Evolutionary conservation across 176 grass and related monocot species (phyloP).

Genomic region (Pharus latifolius): DNA sequence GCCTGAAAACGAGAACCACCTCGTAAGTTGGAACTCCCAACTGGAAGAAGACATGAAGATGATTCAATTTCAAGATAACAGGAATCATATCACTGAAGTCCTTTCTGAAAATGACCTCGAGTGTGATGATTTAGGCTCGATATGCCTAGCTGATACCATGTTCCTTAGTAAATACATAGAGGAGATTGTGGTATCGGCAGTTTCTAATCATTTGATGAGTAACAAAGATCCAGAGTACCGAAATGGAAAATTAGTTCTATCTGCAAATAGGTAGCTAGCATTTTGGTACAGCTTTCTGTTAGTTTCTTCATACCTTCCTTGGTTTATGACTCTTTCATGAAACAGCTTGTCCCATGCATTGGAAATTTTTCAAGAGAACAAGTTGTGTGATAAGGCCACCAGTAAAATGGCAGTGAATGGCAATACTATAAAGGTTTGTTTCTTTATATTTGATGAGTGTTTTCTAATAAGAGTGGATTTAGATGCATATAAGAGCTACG

Average conservation of each 20-base stretch:
- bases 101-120: conserved; percentile 72
- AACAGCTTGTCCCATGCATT: conserved; percentile 62
- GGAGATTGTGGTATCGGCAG: conserved; percentile 69
- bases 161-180: conserved; percentile 56
- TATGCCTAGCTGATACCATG: conserved; percentile 70
- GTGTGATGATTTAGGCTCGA: conserved; percentile 68
- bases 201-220: conserved; percentile 90
- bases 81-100: conserved; percentile 72
- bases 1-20: conserved; percentile 59
- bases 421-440: conserved; percentile 35
- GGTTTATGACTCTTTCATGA: conserved; percentile 15
- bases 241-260: conserved; percentile 68
- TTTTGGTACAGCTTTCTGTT: not conserved
- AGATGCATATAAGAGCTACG: not conserved
- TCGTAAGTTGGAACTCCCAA: conserved; percentile 80
- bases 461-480: not conserved
- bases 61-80: conserved; percentile 74
- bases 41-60: conserved; percentile 94
- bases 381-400: conserved; percentile 40
- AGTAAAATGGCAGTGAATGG: conserved; percentile 31
- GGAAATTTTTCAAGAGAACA: conserved; percentile 75
- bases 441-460: not conserved
- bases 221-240: conserved; percentile 60
- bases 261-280: conserved; percentile 55
- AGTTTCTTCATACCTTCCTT: conserved; percentile 4